Evolutionary conservation across 2,329 filamentous ascomycete genomes (phyloP).

Genomic region (Colletotrichum sojae): DNA sequence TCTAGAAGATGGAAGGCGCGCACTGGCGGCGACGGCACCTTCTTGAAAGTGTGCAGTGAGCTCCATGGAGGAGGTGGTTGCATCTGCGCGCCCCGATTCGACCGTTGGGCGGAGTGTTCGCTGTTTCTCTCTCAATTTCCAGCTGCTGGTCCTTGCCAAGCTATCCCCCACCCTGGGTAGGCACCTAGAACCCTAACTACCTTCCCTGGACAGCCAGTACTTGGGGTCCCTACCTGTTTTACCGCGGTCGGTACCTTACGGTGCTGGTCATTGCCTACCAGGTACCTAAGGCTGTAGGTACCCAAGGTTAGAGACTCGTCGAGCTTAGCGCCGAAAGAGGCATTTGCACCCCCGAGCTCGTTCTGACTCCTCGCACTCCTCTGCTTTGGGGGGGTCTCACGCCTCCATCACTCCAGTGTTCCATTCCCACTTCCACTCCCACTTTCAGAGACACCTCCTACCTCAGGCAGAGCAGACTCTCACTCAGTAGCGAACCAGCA

Average conservation of each 20-base stretch:
- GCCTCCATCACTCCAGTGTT: conserved; percentile 10
- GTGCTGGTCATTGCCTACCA: no score
- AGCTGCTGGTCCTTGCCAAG: conserved; percentile 18
- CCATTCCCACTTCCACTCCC: conserved; percentile 1
- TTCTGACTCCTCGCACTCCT: not conserved
- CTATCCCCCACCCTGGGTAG: no score
- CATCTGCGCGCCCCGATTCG: conserved; percentile 19
- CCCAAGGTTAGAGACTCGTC: not conserved
- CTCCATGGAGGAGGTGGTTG: not conserved
- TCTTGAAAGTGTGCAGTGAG: not conserved
- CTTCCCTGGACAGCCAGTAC: not conserved
- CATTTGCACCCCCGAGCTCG: not conserved
- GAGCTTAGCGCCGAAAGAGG: conserved; percentile 15
- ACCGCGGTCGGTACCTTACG: no score
- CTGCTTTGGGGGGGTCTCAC: conserved; percentile 3
- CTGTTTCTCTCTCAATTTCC: conserved; percentile 10
- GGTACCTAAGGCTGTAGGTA: no score
- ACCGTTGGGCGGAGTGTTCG: conserved; percentile 6
- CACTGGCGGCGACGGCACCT: not conserved
- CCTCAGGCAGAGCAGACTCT: conserved; percentile 7
- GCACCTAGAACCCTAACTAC: not conserved
- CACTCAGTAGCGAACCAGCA: no score
- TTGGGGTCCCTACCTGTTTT: no score
- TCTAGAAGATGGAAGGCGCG: conserved; percentile 15
- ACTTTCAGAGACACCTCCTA: not conserved